Base-by-base conservation (phyloP, 208 protist species). In the Trypanosoma conorhini region DNA sequence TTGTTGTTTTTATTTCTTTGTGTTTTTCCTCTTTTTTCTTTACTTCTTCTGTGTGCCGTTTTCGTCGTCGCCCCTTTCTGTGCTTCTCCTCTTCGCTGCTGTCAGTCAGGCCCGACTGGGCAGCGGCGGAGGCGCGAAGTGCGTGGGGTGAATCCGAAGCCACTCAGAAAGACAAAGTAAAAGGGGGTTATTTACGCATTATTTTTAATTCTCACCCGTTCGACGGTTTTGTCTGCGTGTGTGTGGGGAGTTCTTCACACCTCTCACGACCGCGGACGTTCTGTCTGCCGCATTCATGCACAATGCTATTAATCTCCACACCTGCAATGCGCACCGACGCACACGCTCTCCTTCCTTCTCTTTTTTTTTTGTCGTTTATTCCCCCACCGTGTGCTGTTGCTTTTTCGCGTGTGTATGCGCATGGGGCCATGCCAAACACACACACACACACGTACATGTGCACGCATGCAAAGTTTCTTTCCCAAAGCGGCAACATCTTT, bases 361-460 rank as follows among this genome's bases (percentile, higher is more conserved):
- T 70, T 67, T 38, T 52, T 52, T 56, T 78, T 56, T 72, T 68
- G 62, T 72, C 9, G 38, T 61, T 31, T 63, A 31, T 38, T 63
- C 31, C 28, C 42, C 22, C 40, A 12, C 21, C 48, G 13, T 61
- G 33, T 70, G 26, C 24, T 57, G 26, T 42, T 57, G 15, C 21
- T 52, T 26, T 22, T 12, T 5, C 22, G 19, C 8, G 51, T 5
- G 1, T 59, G 55, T 15, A 35, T 59, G 55, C 44, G 31, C 28
- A 17, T 22, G 68, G 21, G 4, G 58, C 54, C 44, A 22, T 55
- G 58, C 67, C 67, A 24, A 33, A 65, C 40, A 48, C 26, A 50
- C 28, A 55, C 44, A 57, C 63, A 42, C 52, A 56, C 50, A 75
- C 54, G 17, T 75, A 40, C 26, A 13, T 46, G 50, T 67, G 52